Evolutionary conservation across 1,284 basidiomycete genomes (phyloP).

Genomic region (Ceratobasidium sp.): DNA sequence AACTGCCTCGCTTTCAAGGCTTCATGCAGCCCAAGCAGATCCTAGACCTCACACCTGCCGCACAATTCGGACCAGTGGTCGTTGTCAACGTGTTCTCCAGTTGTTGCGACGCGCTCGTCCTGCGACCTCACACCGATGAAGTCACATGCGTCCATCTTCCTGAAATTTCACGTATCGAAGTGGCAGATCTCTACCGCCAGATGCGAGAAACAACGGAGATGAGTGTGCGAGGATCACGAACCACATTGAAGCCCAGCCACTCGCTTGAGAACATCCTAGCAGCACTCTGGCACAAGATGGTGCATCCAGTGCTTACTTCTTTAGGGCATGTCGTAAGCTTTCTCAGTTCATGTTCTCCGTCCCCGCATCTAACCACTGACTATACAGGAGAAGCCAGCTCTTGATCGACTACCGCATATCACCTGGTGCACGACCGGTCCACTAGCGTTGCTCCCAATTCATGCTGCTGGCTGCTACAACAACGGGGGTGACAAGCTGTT

Average conservation of each 20-base stretch:
- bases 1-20: background rate
- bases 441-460: background rate
- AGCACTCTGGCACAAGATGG: background rate
- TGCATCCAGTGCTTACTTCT: background rate
- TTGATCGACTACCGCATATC: background rate
- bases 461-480: background rate
- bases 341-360: background rate
- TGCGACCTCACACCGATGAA: background rate
- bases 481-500: background rate
- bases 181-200: background rate
- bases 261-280: background rate
- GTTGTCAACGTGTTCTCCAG: background rate
- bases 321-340: background rate
- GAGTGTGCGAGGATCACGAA: background rate
- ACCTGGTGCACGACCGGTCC: conserved; percentile 1
- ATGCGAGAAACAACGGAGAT: background rate
- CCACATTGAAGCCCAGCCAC: background rate
- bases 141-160: background rate
- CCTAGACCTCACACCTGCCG: background rate
- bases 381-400: background rate
- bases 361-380: background rate
- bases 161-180: background rate
- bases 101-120: background rate
- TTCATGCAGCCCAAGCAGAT: background rate
- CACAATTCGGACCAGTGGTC: background rate